Evolutionary conservation across 371 early-diverging fungal genomes (phyloP), one percentile per base, ranked within the genome.

Genomic region (Mortierella sp.): DNA sequence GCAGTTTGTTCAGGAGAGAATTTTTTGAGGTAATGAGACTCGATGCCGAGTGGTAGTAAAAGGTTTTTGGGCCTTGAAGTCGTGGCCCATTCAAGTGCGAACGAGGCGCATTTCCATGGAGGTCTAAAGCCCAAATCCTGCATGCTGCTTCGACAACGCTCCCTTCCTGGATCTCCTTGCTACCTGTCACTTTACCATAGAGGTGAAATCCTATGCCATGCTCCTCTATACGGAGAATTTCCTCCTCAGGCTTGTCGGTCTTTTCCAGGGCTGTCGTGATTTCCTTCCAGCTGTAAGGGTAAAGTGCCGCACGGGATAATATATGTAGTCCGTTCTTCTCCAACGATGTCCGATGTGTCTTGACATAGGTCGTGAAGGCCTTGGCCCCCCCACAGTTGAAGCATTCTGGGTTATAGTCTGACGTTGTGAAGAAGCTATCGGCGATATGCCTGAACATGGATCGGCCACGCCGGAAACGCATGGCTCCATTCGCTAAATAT

Each of bases 381-480:
- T 83, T 83, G 26, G 86, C 83, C 2, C 87, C 86, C 26, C 82
- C 80, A 30, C 87, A 87, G 47, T 86, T 86, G 63, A 84, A 85
- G 58, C 87, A 87, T 30, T 75, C 76, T 12, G 84, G 81, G 24
- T 84, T 79, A 50, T 86, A 87, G 6, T 67, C 61, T 23, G 78
- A 79, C 4, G 83, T 70, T 6, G 82, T 73, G 34, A 87, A 86
- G 0, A 84, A 79, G 9, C 55, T 58, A 42, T 86, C 85, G 3
- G 82, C 83, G 64, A 86, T 84, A 32, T 86, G 83, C 23, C 82
- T 73, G 69, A 87, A 85, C 39, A 85, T 58, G 7, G 81, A 68
- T 82, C 87, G 81, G 2, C 86, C 87, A 21, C 84, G 80, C 19
- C 82, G 85, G 70, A 87, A 86, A 3, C 87, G 70, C 85, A 87